Conservation (phyloP, 768 basidiomycete species). For the Suillus sp. region DNA sequence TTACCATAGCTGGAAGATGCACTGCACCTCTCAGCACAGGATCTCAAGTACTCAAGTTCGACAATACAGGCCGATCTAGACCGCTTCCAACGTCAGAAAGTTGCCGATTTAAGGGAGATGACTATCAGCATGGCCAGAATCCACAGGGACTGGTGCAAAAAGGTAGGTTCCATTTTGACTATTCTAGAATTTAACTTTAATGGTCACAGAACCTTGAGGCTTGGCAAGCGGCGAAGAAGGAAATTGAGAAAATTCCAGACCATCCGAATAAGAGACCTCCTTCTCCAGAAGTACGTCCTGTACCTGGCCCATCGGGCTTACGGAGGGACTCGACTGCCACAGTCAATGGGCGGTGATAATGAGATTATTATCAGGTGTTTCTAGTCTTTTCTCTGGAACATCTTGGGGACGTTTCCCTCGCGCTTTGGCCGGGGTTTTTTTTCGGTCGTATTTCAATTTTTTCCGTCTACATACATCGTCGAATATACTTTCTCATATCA, state of each 20-base stretch:
- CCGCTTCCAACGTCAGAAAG: constrained; percentile 98
- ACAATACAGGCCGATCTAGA: constrained; percentile 98
- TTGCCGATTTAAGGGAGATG: constrained; percentile 95
- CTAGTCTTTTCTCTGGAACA: not conserved
- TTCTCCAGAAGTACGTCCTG: constrained; percentile 34
- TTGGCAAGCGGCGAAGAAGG: constrained; percentile 95
- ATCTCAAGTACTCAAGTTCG: constrained; percentile 93
- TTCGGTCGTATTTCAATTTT: not conserved
- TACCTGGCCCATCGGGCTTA: constrained; percentile 39
- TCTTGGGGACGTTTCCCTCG: not conserved
- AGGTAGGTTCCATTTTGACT: constrained; percentile 50
- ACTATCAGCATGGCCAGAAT: constrained; percentile 84
- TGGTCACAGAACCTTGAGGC: constrained; percentile 83
- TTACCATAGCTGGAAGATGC: constrained; percentile 85
- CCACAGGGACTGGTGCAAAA: constrained; percentile 96
- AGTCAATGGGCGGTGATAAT: constrained; percentile 58
- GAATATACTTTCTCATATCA: constrained; percentile 1
- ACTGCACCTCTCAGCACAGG: constrained; percentile 86
- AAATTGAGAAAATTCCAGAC: constrained; percentile 86
- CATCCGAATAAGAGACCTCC: constrained; percentile 78
- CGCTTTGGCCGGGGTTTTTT: not conserved
- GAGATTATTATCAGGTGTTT: constrained; percentile 3
- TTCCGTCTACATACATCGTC: not conserved
- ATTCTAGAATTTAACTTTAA: constrained; percentile 19
- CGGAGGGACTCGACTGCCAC: constrained; percentile 73